phyloP scores from a whole-genome alignment of 176 grass and related monocot genomes.

The Paspalum vaginatum region DNA sequence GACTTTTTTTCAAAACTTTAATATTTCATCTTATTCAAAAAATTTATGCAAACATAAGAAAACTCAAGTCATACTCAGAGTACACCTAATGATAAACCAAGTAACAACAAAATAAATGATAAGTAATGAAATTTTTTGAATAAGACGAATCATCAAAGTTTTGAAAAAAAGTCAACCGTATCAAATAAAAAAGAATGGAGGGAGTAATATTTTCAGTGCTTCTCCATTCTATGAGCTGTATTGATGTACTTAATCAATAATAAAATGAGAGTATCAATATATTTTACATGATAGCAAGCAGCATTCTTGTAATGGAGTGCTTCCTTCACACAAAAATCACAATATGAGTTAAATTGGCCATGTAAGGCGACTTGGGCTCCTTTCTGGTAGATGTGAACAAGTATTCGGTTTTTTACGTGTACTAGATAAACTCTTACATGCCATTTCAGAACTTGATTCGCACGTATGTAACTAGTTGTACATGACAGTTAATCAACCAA shows the following conservation, averaged over 20 bases:
- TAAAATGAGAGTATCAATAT: slow-evolving; percentile 20
- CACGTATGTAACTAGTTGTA: not conserved
- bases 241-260: slow-evolving; percentile 1
- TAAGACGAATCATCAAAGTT: too few relatives aligned
- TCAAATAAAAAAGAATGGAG: too few relatives aligned
- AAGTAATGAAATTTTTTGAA: too few relatives aligned
- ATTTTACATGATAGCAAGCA: not conserved
- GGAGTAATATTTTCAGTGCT: not conserved
- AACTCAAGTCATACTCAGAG: too few relatives aligned
- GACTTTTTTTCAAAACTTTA: too few relatives aligned
- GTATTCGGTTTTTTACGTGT: not conserved
- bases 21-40: too few relatives aligned
- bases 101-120: too few relatives aligned
- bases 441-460: not conserved
- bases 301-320: not conserved
- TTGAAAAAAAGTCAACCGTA: too few relatives aligned
- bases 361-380: not conserved
- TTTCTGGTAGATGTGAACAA: slow-evolving; percentile 12
- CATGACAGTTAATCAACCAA: not conserved
- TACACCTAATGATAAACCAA: too few relatives aligned
- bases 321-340: not conserved
- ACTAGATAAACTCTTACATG: slow-evolving; percentile 18
- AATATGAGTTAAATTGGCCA: not conserved
- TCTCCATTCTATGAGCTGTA: not conserved
- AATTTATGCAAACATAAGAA: too few relatives aligned